phyloP scores from a whole-genome alignment of 257 asterid genomes.

The Lycium barbarum region DNA sequence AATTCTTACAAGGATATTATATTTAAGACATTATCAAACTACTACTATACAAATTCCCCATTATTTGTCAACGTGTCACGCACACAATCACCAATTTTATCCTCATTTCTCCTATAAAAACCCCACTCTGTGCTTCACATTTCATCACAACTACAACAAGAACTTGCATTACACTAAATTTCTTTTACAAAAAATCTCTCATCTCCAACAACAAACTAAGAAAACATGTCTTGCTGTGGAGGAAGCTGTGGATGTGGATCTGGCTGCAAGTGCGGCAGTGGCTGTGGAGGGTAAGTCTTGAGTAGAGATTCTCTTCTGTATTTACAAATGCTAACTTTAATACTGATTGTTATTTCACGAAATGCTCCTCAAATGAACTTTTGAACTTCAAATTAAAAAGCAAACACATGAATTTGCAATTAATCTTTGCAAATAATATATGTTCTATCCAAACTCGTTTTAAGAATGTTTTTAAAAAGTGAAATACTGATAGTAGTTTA shows the following conservation, averaged over 20 bases:
- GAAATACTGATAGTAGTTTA: no score
- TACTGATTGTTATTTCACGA: no score
- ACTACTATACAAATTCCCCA: not conserved
- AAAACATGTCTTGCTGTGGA: constrained; percentile 66
- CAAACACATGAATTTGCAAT: not conserved
- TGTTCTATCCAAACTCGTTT: no score
- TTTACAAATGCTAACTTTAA: no score
- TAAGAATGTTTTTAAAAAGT: no score
- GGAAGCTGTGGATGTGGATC: constrained; percentile 79
- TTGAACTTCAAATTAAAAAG: not conserved
- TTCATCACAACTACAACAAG: not conserved
- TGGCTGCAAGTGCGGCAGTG: constrained; percentile 66
- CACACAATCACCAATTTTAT: not conserved
- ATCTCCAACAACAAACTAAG: not conserved
- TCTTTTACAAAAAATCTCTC: not conserved
- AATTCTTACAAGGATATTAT: no score
- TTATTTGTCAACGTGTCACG: not conserved
- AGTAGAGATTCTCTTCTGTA: no score
- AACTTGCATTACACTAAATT: not conserved
- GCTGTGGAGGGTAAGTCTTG: constrained; percentile 61
- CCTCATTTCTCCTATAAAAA: not conserved
- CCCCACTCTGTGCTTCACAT: not conserved
- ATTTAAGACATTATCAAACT: no score
- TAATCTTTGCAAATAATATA: no score
- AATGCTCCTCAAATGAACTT: no score